Percentiles rank a stretch among this genome's conserved stretches.
These are phyloP conservation scores for Thielaviopsis punctulata DNA, from an alignment of 2,329 filamentous ascomycete genomes.

Conservation along the genomic window DNA sequence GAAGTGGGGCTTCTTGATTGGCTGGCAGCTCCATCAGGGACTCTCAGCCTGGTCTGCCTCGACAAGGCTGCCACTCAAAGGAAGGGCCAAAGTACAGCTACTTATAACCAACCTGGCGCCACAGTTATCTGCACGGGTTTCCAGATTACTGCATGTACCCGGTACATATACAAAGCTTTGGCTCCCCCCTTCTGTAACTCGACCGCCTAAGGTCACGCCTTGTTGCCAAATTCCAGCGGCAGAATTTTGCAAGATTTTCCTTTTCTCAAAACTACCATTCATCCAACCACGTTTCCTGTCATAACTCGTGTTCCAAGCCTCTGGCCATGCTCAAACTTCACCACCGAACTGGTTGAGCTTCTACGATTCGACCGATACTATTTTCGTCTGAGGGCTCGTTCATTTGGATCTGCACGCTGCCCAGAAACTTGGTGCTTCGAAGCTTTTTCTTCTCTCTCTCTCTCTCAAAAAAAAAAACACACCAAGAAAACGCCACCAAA, in stretches of 20 bases:
- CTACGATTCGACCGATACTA: conserved; percentile 35
- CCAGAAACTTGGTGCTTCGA: conserved; percentile 20
- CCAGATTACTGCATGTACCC: no score
- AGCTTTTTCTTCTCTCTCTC: no score
- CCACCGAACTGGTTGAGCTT: conserved; percentile 27
- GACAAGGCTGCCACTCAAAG: not conserved
- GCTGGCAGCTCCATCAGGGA: not conserved
- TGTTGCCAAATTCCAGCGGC: conserved; percentile 4
- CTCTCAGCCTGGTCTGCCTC: not conserved
- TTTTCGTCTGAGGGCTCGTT: conserved; percentile 41
- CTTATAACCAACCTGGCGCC: no score
- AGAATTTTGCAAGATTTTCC: conserved; percentile 11
- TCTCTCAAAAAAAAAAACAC: not conserved
- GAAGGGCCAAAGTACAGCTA: no score
- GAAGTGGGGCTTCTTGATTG: not conserved
- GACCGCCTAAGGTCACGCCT: not conserved
- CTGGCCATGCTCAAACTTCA: conserved; percentile 39
- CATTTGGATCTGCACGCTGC: conserved; percentile 36
- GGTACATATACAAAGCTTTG: not conserved
- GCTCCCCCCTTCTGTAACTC: not conserved
- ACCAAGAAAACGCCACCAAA: not conserved
- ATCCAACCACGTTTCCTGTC: conserved; percentile 7
- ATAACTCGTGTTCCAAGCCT: conserved; percentile 19
- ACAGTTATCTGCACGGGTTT: no score
- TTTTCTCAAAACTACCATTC: conserved; percentile 3